Evolutionary conservation across 2,329 filamentous ascomycete species (phyloP).

Genomic region (Cercospora nicotianae): DNA sequence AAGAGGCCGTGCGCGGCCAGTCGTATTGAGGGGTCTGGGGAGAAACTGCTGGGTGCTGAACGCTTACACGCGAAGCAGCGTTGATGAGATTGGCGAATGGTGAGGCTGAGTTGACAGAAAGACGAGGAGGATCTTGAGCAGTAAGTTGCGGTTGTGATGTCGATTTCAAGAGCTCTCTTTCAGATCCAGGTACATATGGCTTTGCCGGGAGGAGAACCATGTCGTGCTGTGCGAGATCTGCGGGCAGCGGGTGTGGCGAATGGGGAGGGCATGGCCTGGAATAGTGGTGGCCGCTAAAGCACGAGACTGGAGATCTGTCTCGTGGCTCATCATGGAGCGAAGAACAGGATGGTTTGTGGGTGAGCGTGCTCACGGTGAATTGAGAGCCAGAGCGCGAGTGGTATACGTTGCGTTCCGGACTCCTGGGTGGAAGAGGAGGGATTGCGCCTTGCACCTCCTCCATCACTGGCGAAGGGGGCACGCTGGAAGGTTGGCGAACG

Average conservation of each 20-base stretch:
- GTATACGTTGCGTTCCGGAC: conserved; percentile 20
- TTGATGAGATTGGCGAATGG: conserved; percentile 19
- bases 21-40: neutral
- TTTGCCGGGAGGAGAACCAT: neutral
- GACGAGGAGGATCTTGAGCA: neutral
- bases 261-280: neutral
- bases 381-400: conserved; percentile 19
- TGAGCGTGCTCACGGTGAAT: conserved; percentile 15
- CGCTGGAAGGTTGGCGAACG: conserved; percentile 17
- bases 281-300: neutral
- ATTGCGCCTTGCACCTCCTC: conserved; percentile 23
- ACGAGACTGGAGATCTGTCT: conserved; percentile 22
- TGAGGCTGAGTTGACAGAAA: conserved; percentile 1
- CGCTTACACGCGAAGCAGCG: conserved; percentile 1
- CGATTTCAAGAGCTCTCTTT: neutral
- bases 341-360: conserved; percentile 19
- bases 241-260: neutral
- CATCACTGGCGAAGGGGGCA: conserved; percentile 23
- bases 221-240: conserved; percentile 4
- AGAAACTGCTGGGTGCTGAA: neutral
- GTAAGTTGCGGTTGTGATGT: neutral
- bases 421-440: conserved; percentile 24
- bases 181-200: neutral
- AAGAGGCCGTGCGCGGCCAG: neutral
- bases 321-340: conserved; percentile 20